Base-by-base conservation (phyloP, 1,139 yeast species). In the Sugiyamaella sp. region DNA sequence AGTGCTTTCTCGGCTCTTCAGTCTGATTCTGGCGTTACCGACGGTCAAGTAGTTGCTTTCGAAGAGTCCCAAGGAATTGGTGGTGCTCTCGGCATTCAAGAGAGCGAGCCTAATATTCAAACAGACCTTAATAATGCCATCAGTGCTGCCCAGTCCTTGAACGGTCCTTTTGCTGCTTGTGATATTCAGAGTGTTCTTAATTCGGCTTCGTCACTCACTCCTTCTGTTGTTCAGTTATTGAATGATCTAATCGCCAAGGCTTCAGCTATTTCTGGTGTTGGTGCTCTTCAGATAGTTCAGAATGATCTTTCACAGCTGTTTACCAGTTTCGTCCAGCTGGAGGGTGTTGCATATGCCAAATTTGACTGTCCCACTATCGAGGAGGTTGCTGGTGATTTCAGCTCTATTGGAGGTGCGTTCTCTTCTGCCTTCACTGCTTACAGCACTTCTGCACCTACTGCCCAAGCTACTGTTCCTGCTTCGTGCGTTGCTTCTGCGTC, bases 41-140 rank as follows among this genome's bases (percentile, higher is more conserved):
- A 38, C 19, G 25, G 25, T 5, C 25, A 20, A 20, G 42, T 38
- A 21, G 25, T n/a, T 17, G 22, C 42, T 10, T 38, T 38, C 24
- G 16, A 38, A 22, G 9, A 38, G 25, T 38, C 42, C 19, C 42
- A 38, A 38, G 61, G 61, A 27, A 40, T 58, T 21, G 22, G 40
- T 39, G 62, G 58, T 38, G 62, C 62, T 33, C 27, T 56, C 14
- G 35, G 49, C 17, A 51, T 59, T 46, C 60, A 56, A 49, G 32
- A 29, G n/a, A 14, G 24, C n/a, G 52, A 43, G 20, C 39, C 39
- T 19, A 35, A 39, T 35, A 48, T 48, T 32, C 24, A 39, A 21
- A 29, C 49, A 6, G 49, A 17, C 33, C n/a, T 20, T 8, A 45
- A 17, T 14, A 37, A 37, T 37, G 29, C 25, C 8, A 20, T 33